Percentiles rank a stretch among this genome's conserved stretches.
phyloP scores from a whole-genome alignment of 1,139 yeast species.

The Geotrichum cucujoidarum region DNA sequence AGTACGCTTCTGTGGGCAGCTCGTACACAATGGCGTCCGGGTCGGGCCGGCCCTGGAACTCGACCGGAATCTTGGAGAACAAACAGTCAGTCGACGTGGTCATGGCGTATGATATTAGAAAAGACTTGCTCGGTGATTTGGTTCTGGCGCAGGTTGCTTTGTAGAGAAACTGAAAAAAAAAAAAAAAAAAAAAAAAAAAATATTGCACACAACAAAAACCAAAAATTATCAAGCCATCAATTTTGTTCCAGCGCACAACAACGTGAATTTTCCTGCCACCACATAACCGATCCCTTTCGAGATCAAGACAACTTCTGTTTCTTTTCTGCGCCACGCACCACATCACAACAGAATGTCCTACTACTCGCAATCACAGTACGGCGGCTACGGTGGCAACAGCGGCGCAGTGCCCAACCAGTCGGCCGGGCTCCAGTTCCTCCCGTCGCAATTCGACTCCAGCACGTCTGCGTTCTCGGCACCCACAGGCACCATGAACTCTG shows the following conservation, averaged over 20 bases:
- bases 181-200: not conserved
- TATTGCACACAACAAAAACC: not conserved
- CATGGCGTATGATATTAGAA: too few species aligned
- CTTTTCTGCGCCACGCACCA: too few species aligned
- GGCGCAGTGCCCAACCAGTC: not conserved
- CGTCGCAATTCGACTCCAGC: constrained; percentile 25
- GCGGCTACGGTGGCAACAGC: not conserved
- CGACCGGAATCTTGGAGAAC: constrained; percentile 11
- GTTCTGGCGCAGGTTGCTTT: too few species aligned
- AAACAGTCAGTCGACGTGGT: constrained; percentile 8
- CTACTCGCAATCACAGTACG: constrained; percentile 13
- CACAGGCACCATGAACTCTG: constrained; percentile 6
- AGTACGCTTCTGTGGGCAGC: constrained; percentile 23
- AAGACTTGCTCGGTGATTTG: too few species aligned
- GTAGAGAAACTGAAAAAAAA: too few species aligned
- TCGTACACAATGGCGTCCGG: constrained; percentile 16
- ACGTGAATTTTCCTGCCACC: not conserved
- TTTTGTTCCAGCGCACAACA: too few species aligned
- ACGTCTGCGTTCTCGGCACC: constrained; percentile 13
- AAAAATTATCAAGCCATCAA: not conserved
- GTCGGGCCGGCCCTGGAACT: constrained; percentile 8
- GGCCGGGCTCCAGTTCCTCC: constrained; percentile 24
- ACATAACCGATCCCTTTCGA: not conserved
- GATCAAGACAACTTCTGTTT: not conserved
- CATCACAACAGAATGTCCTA: too few species aligned